A percentile compares a stretch with the other conserved stretches of the same genome.
phyloP scores from a whole-genome alignment of 2,329 filamentous ascomycete species.

The Penicillium sp. region DNA sequence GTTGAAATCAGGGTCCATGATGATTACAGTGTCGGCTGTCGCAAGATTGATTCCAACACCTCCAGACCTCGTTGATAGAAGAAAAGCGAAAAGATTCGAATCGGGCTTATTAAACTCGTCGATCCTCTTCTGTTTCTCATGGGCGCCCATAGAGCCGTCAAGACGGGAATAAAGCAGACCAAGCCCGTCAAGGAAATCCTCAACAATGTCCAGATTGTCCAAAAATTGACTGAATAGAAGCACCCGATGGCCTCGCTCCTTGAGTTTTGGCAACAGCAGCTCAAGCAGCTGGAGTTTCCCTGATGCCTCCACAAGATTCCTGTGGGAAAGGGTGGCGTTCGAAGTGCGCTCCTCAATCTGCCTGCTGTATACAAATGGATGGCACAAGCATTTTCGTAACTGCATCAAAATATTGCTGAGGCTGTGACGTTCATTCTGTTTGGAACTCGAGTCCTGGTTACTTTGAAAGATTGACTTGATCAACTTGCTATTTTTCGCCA shows the following conservation, averaged over 20 bases:
- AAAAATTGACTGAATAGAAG: conserved; percentile 96
- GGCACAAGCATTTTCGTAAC: conserved; percentile 87
- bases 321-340: conserved; percentile 59
- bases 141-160: conserved; percentile 74
- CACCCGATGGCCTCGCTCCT: conserved; percentile 80
- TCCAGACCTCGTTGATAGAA: conserved; percentile 89
- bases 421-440: conserved; percentile 68
- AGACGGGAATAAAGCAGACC: conserved; percentile 72
- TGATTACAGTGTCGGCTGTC: conserved; percentile 95
- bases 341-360: conserved; percentile 80
- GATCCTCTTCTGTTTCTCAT: conserved; percentile 91
- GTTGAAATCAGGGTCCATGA: conserved; percentile 95
- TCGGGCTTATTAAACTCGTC: conserved; percentile 86
- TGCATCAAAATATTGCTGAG: conserved; percentile 96
- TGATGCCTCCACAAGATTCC: conserved; percentile 85
- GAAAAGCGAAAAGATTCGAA: conserved; percentile 80
- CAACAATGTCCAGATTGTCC: conserved; percentile 77
- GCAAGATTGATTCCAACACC: conserved; percentile 97
- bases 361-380: conserved; percentile 90
- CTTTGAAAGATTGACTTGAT: conserved; percentile 78
- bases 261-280: conserved; percentile 80
- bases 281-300: conserved; percentile 82
- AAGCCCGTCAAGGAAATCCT: conserved; percentile 82
- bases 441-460: conserved; percentile 55
- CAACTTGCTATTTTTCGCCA: conserved; percentile 83